Conservation (phyloP, 1,284 basidiomycete genomes). For the Heterobasidion parviporum region DNA sequence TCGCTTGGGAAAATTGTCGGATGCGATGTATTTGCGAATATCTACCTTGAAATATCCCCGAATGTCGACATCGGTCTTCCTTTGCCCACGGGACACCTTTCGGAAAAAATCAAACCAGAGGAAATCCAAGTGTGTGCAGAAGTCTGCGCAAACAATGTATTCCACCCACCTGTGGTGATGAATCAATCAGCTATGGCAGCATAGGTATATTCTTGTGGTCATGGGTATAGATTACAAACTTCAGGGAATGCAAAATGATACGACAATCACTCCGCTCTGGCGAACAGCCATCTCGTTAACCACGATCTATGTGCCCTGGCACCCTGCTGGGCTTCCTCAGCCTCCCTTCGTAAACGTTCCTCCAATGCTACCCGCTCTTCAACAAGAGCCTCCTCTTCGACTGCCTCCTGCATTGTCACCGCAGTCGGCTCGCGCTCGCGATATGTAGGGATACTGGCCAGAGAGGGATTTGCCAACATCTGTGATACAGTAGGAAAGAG, state of each 20-base stretch:
- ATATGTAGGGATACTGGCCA: not conserved
- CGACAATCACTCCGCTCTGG: slow-evolving; percentile 18
- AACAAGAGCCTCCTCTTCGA: slow-evolving; percentile 55
- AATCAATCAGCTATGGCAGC: too few relatives aligned
- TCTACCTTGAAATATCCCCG: not conserved
- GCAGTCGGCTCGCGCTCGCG: not conserved
- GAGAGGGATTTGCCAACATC: not conserved
- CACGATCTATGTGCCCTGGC: slow-evolving; percentile 40
- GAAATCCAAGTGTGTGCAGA: not conserved
- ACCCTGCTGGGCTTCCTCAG: slow-evolving; percentile 37
- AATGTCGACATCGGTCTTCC: not conserved
- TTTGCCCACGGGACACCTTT: not conserved
- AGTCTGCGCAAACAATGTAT: not conserved
- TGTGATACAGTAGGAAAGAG: not conserved
- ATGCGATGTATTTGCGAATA: slow-evolving; percentile 6
- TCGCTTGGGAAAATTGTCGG: slow-evolving; percentile 5
- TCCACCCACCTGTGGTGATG: not conserved
- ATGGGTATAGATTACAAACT: too few relatives aligned
- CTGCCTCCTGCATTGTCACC: slow-evolving; percentile 47
- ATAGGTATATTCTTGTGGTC: too few relatives aligned
- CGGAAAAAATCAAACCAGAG: not conserved
- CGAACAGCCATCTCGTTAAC: slow-evolving; percentile 59
- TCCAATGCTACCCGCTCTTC: slow-evolving; percentile 55
- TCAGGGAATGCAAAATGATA: not conserved
- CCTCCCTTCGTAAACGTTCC: slow-evolving; percentile 44